Evolutionary conservation across 2,329 filamentous ascomycete species (phyloP), one percentile per base, ranked within the genome.

Genomic region (Metarhizium rileyi): DNA sequence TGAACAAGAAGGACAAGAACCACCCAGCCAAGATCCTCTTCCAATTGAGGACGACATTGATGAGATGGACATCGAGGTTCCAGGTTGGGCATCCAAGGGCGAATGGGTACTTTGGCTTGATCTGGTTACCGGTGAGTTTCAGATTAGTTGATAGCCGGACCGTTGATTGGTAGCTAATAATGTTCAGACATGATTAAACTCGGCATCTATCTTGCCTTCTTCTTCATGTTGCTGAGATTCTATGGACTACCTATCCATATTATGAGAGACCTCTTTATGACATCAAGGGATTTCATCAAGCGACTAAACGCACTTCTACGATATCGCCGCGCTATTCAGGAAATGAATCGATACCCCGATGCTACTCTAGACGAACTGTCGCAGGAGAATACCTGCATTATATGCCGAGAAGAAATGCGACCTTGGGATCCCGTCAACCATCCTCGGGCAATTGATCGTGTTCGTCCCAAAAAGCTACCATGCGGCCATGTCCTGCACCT

Each of bases 221-320:
- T 98, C 69, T 81, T 84, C 54, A 91, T 98, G 58, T 83, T 97
- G 18, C 82, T 96, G 60, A 85, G 83, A 25, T 97, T 97, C 73
- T 96, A 95, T 64, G 93, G 91, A 10, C 75, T 98, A 27, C 93
- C 93, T 0, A 94, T 98, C 53, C 93, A 98, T 63, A 97, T 98
- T 51, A 86, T 98, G 71, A 80, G 93, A 49, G 93, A 98, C 64
- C 81, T 97, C 22, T 95, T 96, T 68, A 81, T 98, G 70, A 97
- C 93, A 0, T 85, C 91, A 46, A 81, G 90, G 47, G 95, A 91
- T 3, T 96, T 98, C 65, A 77, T 88, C 53, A 94, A 93, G 69
- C 80, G 91, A 10, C 81, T 97, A n/a, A 78, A 83, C 54, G 90
- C 95, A 56, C 86, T 96, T 56, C 71, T 95, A 55, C 83, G 88